phyloP scores from a whole-genome alignment of 1,284 basidiomycete species.

The Termitomyces sp. region DNA sequence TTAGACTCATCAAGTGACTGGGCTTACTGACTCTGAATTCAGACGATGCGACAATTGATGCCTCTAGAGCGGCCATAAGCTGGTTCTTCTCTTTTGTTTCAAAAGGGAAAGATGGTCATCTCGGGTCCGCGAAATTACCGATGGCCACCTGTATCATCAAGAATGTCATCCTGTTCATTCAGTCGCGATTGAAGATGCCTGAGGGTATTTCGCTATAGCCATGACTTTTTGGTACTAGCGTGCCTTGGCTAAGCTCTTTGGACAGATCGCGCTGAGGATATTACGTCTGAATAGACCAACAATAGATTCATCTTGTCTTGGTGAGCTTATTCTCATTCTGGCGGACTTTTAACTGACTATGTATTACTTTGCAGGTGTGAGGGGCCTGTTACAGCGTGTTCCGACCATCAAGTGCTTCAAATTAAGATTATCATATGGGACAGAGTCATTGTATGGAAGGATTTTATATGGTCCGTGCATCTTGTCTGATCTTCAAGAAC shows the following conservation, averaged over 20 bases:
- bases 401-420: not conserved
- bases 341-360: not conserved
- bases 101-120: not conserved
- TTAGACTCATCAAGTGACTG: not conserved
- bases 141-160: not conserved
- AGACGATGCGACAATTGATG: too few relatives aligned
- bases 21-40: not conserved
- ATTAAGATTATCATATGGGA: not conserved
- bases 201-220: not conserved
- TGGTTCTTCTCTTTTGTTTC: not conserved
- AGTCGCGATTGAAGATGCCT: not conserved
- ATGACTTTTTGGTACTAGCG: not conserved
- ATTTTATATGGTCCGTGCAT: not conserved
- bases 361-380: not conserved
- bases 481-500: not conserved
- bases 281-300: constrained; percentile 31
- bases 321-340: not conserved
- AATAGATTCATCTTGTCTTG: not conserved
- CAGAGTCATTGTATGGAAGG: not conserved
- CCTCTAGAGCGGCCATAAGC: not conserved
- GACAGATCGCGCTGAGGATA: constrained; percentile 35
- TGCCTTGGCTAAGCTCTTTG: not conserved
- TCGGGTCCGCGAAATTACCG: not conserved
- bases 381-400: not conserved
- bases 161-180: not conserved